Evolutionary conservation across 169 alveolate species (phyloP).

Genomic region (Eimeria praecox): DNA sequence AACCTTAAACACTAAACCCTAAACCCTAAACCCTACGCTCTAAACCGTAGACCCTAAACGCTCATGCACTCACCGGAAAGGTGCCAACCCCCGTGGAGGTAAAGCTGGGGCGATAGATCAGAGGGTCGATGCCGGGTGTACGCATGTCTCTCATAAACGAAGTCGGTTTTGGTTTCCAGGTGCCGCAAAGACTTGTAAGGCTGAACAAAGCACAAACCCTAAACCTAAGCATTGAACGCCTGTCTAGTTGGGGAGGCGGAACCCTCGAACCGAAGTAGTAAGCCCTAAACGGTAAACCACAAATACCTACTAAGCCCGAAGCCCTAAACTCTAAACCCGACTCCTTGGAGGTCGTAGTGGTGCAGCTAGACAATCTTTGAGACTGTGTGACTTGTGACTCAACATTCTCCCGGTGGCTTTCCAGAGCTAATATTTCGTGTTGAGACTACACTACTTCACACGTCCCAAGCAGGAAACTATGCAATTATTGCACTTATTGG

Average conservation of each 20-base stretch:
- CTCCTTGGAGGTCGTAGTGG: too few relatives aligned
- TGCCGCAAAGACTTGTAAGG: constrained; percentile 28
- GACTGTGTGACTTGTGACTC: too few relatives aligned
- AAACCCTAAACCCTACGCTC: not conserved
- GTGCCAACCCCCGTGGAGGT: constrained; percentile 77
- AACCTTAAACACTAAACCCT: not conserved
- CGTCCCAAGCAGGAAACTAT: too few relatives aligned
- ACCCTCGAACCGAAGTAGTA: not conserved
- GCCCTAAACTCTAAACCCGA: not conserved
- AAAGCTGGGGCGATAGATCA: constrained; percentile 37
- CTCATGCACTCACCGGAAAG: not conserved
- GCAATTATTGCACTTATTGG: too few relatives aligned
- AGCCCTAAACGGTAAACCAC: not conserved
- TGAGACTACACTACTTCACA: too few relatives aligned
- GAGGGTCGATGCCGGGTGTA: constrained; percentile 48
- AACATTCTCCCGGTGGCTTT: too few relatives aligned
- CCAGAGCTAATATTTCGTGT: too few relatives aligned
- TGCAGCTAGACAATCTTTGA: too few relatives aligned
- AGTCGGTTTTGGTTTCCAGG: constrained; percentile 10
- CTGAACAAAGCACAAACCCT: not conserved
- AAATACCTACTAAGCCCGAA: not conserved
- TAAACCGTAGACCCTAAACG: constrained; percentile 9
- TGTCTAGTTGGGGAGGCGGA: not conserved
- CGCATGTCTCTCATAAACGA: not conserved
- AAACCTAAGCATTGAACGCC: not conserved